Conservation (phyloP, 371 early-diverging fungal genomes). For the Saksenaea vasiformis region DNA sequence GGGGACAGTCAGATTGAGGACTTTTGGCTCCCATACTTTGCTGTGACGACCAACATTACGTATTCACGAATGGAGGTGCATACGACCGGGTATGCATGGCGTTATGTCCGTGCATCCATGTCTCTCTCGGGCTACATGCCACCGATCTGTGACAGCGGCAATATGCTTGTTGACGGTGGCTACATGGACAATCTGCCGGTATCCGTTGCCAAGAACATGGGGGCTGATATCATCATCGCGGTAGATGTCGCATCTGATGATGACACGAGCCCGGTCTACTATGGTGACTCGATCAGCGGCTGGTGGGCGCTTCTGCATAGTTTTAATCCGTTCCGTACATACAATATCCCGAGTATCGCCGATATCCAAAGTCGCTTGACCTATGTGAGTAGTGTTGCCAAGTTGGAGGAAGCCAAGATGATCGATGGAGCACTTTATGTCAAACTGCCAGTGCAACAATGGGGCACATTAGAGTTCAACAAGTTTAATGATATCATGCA, state of each 20-base stretch:
- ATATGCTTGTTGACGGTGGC: conserved; percentile 99
- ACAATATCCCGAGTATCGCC: conserved; percentile 88
- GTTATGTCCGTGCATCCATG: conserved; percentile 99
- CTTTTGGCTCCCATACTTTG: conserved; percentile 97
- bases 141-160: conserved; percentile 95
- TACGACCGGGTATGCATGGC: conserved; percentile 93
- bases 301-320: conserved; percentile 89
- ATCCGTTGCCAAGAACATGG: conserved; percentile 88
- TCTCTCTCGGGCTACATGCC: conserved; percentile 94
- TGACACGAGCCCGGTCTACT: conserved; percentile 88
- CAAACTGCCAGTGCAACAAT: conserved; percentile 87
- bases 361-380: conserved; percentile 98
- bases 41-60: conserved; percentile 97
- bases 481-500: conserved; percentile 91
- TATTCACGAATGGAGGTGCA: conserved; percentile 95
- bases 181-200: conserved; percentile 99
- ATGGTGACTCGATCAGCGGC: conserved; percentile 96
- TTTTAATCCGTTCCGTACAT: conserved; percentile 77
- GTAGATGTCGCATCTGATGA: conserved; percentile 95
- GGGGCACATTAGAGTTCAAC: conserved; percentile 93
- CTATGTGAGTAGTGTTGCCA: conserved; percentile 92
- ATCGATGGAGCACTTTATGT: conserved; percentile 88
- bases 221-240: conserved; percentile 95
- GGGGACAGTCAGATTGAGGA: conserved; percentile 95
- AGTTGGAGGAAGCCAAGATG: conserved; percentile 88